phyloP scores from a whole-genome alignment of 139 green algal species.

The Tetradesmus lagerheimii region DNA sequence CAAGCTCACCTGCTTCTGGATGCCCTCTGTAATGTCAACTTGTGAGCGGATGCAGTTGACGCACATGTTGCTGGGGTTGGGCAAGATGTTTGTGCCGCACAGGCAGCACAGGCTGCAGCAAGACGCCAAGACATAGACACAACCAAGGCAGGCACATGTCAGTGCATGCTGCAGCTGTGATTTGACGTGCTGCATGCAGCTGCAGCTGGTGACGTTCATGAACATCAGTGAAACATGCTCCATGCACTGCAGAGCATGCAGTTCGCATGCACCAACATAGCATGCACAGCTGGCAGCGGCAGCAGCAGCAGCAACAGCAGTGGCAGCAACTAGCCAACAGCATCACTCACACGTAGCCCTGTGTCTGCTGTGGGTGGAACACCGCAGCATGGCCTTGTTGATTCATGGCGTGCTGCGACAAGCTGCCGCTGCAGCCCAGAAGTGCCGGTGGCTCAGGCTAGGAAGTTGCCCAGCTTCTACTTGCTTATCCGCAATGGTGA shows the following conservation, averaged over 20 bases:
- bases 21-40: conserved; percentile 97
- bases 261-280: background rate
- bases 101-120: conserved; percentile 89
- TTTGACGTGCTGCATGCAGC: background rate
- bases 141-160: background rate
- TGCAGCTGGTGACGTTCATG: background rate
- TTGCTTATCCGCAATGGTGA: background rate
- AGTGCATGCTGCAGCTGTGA: background rate
- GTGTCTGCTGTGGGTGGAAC: conserved; percentile 70
- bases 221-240: background rate
- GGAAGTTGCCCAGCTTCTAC: background rate
- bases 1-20: conserved; percentile 83
- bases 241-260: background rate
- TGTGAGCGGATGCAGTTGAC: conserved; percentile 97
- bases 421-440: background rate
- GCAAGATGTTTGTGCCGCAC: conserved; percentile 89
- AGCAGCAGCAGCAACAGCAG: background rate
- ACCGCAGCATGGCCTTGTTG: conserved; percentile 33
- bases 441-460: background rate
- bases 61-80: conserved; percentile 99
- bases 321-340: background rate
- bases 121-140: background rate
- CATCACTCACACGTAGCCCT: conserved; percentile 82
- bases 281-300: background rate
- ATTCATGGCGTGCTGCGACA: conserved; percentile 21